Base-by-base conservation (phyloP, 345 rosid species). In the Limnanthes douglasii region DNA sequence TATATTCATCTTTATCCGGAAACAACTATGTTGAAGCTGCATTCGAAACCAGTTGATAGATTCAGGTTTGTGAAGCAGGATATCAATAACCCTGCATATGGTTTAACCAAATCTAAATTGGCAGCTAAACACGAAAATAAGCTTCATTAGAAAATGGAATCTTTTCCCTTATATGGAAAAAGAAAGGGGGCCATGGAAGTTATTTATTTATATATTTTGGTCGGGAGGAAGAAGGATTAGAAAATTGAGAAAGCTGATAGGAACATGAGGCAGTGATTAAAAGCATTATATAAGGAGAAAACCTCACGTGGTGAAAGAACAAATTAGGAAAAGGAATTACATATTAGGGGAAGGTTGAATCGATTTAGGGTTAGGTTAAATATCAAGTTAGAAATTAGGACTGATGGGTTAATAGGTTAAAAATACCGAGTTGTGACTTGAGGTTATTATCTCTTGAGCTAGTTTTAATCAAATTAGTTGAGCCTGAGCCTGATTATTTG, bases 231-330 rank as follows among this genome's bases (percentile, higher is more conserved):
- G 84, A 68, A 76, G 69, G 48, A 66, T 79, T 29, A 64, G 78
- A 50, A 83, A 79, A 66, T 88, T 95, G 95, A 79, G 97, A 73
- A 88, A 79, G 64, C 83, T 83, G 95, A 83, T 88, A 41, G 97
- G 97, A 34, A 76, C 68, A 27, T 86, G 95, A 23, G 97, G 95
- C 30, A 88, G 93, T 56, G 97, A 88, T 18, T 88, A 95, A 93
- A 83, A 83, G 70, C 86, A 72, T 55, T 88, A 79, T 66, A 74
- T 57, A 31, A 53, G 79, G 59, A 72, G 81, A 51, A 88, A 76
- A 58, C 84, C 93, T 56, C 78, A 76, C 38, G 97, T 88, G 5
- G 90, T 88, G 26, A 72, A 73, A 62, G 72, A 93, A 51, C 78
- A 93, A 0, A 64, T 79, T 36, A 57, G 93, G 53, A 88, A 88